A percentile compares a stretch with the other conserved stretches of the same genome.
These are phyloP conservation scores for Leishmania amazonensis DNA, from an alignment of 208 protist species.

Conservation along the genomic window DNA sequence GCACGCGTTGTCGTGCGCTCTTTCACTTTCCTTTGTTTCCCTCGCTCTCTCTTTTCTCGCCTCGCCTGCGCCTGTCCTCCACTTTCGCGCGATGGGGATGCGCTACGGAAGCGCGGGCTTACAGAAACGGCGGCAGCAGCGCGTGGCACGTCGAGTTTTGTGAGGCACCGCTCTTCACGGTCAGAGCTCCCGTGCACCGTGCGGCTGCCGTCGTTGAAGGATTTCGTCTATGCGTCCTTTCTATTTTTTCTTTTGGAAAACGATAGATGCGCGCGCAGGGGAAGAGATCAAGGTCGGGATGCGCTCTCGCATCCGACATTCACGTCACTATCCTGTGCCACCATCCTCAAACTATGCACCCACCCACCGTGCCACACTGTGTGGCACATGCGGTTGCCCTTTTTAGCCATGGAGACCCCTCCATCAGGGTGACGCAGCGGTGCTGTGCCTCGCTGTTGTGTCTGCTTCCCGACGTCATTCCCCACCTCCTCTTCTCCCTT, in stretches of 20 bases:
- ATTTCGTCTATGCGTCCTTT: not conserved
- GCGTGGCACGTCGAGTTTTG: not conserved
- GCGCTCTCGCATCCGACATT: not conserved
- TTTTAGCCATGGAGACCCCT: not conserved
- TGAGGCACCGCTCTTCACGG: not conserved
- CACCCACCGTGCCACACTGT: not conserved
- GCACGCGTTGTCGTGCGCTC: not conserved
- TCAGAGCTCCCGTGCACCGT: not conserved
- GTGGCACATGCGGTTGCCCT: not conserved
- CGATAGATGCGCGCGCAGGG: not conserved
- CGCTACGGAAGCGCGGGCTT: no score
- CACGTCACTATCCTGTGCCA: not conserved
- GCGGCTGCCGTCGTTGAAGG: not conserved
- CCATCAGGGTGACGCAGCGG: not conserved
- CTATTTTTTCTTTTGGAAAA: not conserved
- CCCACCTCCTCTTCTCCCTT: not conserved
- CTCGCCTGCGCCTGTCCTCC: not conserved
- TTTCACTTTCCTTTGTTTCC: not conserved
- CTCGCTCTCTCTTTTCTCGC: not conserved
- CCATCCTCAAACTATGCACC: not conserved
- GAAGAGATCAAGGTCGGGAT: not conserved
- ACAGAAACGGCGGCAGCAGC: not conserved
- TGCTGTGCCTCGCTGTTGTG: not conserved
- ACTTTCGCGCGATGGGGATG: not conserved
- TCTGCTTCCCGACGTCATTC: no score